A percentile compares a stretch with the other conserved stretches of the same genome.
Evolutionary conservation across 2,329 filamentous ascomycete species (phyloP).

Genomic region (Lachnellula arida): DNA sequence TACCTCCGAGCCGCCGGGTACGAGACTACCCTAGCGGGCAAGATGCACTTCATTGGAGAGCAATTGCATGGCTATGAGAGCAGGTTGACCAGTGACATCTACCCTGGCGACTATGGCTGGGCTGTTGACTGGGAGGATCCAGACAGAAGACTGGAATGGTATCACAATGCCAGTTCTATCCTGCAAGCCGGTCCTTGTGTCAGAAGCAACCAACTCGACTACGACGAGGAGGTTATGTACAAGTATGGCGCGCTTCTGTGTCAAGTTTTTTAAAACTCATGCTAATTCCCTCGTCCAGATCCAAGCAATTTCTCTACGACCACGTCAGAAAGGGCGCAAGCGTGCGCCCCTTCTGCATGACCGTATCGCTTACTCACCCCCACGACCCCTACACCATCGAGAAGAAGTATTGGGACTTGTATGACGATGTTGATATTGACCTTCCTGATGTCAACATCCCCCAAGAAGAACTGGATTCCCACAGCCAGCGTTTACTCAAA

Average conservation of each 20-base stretch:
- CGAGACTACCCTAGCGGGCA: conserved; percentile 84
- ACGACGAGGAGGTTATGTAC: conserved; percentile 94
- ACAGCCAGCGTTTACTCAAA: conserved; percentile 81
- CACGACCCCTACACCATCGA: conserved; percentile 95
- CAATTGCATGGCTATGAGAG: conserved; percentile 93
- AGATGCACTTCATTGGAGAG: conserved; percentile 97
- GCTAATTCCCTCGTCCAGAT: conserved; percentile 33
- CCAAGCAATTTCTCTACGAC: conserved; percentile 85
- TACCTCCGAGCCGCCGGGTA: conserved; percentile 83
- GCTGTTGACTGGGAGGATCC: conserved; percentile 94
- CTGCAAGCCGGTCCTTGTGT: conserved; percentile 84
- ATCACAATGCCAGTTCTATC: conserved; percentile 93
- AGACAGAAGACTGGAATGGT: conserved; percentile 83
- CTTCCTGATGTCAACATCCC: conserved; percentile 74
- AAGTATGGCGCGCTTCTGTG: conserved; percentile 39
- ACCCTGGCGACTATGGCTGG: conserved; percentile 92
- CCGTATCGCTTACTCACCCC: conserved; percentile 87
- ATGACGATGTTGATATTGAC: conserved; percentile 83
- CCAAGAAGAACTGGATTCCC: conserved; percentile 77
- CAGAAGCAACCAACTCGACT: conserved; percentile 91
- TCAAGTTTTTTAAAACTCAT: neutral
- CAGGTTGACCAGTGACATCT: conserved; percentile 90
- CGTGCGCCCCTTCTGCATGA: conserved; percentile 78
- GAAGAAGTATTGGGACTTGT: conserved; percentile 87
- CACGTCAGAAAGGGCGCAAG: conserved; percentile 74